Base-by-base conservation (phyloP, 352 stramenopile genomes). In the Pythium oligandrum region DNA sequence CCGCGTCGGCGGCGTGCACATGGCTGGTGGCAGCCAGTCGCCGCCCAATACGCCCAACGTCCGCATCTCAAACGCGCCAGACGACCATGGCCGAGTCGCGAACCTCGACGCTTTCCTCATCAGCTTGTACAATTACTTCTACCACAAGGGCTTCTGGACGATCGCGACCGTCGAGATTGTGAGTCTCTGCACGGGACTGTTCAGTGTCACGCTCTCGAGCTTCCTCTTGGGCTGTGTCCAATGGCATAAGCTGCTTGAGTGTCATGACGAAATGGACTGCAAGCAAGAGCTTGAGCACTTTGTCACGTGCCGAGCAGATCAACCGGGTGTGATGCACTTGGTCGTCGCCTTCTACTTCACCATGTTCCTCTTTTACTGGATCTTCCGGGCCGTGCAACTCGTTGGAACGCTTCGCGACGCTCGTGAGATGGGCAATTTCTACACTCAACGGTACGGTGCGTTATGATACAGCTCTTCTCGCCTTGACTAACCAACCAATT, bases 211-310 rank as follows among this genome's bases (percentile, higher is more conserved):
- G 57, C 82, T 98, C 38, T 96, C 83, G n/a, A 96, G 86, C 34
- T 97, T 99, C 55, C 53, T 99, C 48, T 78, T 99, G 32, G 92
- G 88, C 1, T 98, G 96, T 64, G 83, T 99, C 31, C 86, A 99
- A 71, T 99, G 97, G 97, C 53, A 53, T 7, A 67, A 75, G 42
- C 66, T 99, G 32, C 59, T 96, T 30, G 73, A 78, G 26, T 98
- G 91, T 59, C 71, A 82, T 53, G 59, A 70, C 36, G 81, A 79
- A 53, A 62, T 60, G 2, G 78, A 93, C 44, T 99, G 96, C 74
- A 66, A 81, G 26, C 60, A 75, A 48, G 63, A 86, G 30, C 57
- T 95, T 42, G 82, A 89, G 40, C 54, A 85, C 3, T 91, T 92
- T 38, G 63, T 90, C 31, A 68, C 75, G 47, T 96, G 79, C 53